These are phyloP conservation scores for Fonsecaea pugnacius DNA, from an alignment of 2,329 filamentous ascomycete genomes.

Conservation along the genomic window DNA sequence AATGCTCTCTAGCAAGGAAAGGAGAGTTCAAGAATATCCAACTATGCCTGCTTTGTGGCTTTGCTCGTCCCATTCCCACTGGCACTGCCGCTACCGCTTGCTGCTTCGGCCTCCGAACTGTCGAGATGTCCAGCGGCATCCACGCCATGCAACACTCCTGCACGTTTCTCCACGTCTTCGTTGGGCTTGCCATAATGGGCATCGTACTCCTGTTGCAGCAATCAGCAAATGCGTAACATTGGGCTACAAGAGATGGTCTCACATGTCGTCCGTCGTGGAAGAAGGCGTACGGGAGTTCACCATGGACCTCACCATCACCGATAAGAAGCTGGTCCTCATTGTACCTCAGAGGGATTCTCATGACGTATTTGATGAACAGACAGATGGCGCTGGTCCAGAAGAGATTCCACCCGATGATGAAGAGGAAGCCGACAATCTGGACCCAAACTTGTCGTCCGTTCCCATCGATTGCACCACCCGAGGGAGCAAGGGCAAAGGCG, in stretches of 20 bases:
- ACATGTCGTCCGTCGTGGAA: constrained; percentile 37
- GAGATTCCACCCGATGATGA: constrained; percentile 57
- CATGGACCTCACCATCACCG: constrained; percentile 56
- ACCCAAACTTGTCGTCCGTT: constrained; percentile 57
- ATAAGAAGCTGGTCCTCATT: constrained; percentile 51
- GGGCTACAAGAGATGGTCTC: background rate
- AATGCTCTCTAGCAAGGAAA: background rate
- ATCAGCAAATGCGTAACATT: background rate
- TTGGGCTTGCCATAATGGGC: constrained; percentile 21
- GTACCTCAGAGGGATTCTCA: constrained; percentile 55
- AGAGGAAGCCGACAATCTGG: constrained; percentile 55
- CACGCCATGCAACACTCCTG: constrained; percentile 26
- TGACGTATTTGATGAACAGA: constrained; percentile 57
- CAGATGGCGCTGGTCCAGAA: constrained; percentile 57
- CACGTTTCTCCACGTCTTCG: constrained; percentile 16
- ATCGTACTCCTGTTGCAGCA: constrained; percentile 16
- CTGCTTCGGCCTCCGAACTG: constrained; percentile 22
- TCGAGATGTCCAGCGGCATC: constrained; percentile 19
- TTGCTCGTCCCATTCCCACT: constrained; percentile 15
- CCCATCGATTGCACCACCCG: constrained; percentile 56
- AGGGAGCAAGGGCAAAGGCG: constrained; percentile 52
- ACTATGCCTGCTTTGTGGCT: constrained; percentile 27
- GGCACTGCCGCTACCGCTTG: constrained; percentile 14
- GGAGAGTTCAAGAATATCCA: background rate
- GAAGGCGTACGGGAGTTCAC: constrained; percentile 51